Percentiles rank a stretch among this genome's conserved stretches.
Conservation (phyloP, 2,329 filamentous ascomycete genomes). For the Whalleya microplaca region DNA sequence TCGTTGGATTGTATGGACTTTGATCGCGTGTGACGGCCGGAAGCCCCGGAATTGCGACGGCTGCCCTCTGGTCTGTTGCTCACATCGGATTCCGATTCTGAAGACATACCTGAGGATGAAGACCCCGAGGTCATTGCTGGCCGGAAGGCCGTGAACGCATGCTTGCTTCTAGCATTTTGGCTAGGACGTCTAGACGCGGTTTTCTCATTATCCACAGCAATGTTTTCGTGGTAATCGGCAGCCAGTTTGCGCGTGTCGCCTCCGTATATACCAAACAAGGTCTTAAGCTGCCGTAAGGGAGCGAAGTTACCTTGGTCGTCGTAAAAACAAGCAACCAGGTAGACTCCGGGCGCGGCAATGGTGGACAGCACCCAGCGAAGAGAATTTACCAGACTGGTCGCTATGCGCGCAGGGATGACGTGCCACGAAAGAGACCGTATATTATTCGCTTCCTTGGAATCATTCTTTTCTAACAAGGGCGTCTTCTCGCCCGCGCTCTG, state of each 20-base stretch:
- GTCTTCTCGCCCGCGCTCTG: slow-evolving; percentile 65
- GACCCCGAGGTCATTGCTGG: slow-evolving; percentile 48
- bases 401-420: slow-evolving; percentile 69
- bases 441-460: slow-evolving; percentile 37
- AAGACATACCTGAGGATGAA: slow-evolving; percentile 67
- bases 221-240: slow-evolving; percentile 40
- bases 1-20: slow-evolving; percentile 64
- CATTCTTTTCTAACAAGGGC: slow-evolving; percentile 59
- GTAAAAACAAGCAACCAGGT: slow-evolving; percentile 81
- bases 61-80: slow-evolving; percentile 38
- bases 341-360: slow-evolving; percentile 78
- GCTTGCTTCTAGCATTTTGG: slow-evolving; percentile 32
- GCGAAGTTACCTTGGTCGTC: slow-evolving; percentile 80
- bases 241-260: slow-evolving; percentile 54
- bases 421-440: slow-evolving; percentile 54
- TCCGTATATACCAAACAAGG: slow-evolving; percentile 57
- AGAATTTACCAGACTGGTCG: slow-evolving; percentile 72
- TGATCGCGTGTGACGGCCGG: slow-evolving; percentile 61
- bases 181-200: slow-evolving; percentile 21
- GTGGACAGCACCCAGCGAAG: slow-evolving; percentile 79
- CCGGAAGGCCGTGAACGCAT: slow-evolving; percentile 31
- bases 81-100: slow-evolving; percentile 71
- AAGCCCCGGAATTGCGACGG: slow-evolving; percentile 33
- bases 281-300: slow-evolving; percentile 72
- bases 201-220: slow-evolving; percentile 38